Base-by-base conservation (phyloP, 2,329 filamentous ascomycete genomes). In the Cytospora leucostoma region DNA sequence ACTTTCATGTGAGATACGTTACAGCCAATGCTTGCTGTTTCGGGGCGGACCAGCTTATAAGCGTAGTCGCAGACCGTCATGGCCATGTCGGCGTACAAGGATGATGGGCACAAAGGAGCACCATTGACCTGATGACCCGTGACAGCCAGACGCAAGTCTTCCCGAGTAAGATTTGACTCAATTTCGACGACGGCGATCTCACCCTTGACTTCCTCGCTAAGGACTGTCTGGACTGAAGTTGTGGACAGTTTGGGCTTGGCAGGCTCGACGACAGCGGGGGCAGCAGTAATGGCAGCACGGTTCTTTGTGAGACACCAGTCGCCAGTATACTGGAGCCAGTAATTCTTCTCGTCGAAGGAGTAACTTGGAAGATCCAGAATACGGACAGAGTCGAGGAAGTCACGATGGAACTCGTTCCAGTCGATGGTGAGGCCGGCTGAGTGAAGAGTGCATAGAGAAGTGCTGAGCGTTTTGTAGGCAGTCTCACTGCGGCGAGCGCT, bases 231-330 rank as follows among this genome's bases (percentile, higher is more conserved):
- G 61, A 89, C 87, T 33, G 86, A 85, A 10, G 86, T 86, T 10
- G 88, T 89, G 12, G 83, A 84, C 52, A 89, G 77, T 77, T 83
- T 87, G 58, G 75, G 82, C 75, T 86, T 77, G 53, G 78, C 73
- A 37, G 79, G 74, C 54, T 78, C 75, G 12, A 70, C 67, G 17
- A 67, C 47, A 54, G 66, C 65, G 8, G 67, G 55, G 0, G 64
- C 61, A 19, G 79, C 71, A 10, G 74, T 68, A 21, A 77, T 70
- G 15, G 76, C 78, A 47, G 78, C 82, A 67, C 89, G 84, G 68
- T 88, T 87, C 79, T 93, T 93, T 65, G 82, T 86, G 44, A 92
- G 78, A 27, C 82, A 84, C 86, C 88, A 93, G 74, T 92, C 87
- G 66, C 90, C 88, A 66, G 82, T 75, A 71, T 86, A 87, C 69